These are phyloP conservation scores for Cryptosporidium parvum DNA, from an alignment of 169 alveolate genomes.

Conservation along the genomic window DNA sequence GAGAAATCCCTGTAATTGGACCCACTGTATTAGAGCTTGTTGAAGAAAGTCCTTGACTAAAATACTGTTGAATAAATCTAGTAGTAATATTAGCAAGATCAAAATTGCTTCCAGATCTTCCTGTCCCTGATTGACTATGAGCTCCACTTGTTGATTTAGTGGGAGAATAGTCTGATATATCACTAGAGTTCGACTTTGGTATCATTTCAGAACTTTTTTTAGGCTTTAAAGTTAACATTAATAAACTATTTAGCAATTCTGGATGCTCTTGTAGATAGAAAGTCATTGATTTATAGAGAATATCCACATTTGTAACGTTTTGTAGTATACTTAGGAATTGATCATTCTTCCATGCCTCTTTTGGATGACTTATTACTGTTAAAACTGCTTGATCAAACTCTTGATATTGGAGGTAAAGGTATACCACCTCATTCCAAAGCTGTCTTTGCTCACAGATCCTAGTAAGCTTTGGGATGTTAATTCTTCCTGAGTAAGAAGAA, in stretches of 20 bases:
- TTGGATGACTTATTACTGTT: conserved; percentile 97
- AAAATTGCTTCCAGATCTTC: conserved; percentile 83
- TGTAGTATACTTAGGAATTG: conserved; percentile 88
- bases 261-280: conserved; percentile 99
- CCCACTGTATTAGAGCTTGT: conserved; percentile 84
- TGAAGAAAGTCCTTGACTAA: conserved; percentile 70
- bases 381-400: conserved; percentile 96
- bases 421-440: conserved; percentile 95
- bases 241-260: conserved; percentile 93
- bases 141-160: conserved; percentile 94
- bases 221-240: conserved; percentile 79
- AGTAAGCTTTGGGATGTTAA: conserved; percentile 94
- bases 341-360: conserved; percentile 96
- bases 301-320: conserved; percentile 95
- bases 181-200: conserved; percentile 11
- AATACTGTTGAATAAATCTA: conserved; percentile 60
- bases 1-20: conserved; percentile 88
- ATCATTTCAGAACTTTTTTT: conserved; percentile 1
- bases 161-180: conserved; percentile 76
- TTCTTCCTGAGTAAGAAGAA: conserved; percentile 84
- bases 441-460: conserved; percentile 92
- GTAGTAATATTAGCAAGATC: conserved; percentile 55
- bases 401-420: conserved; percentile 95
- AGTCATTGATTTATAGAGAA: conserved; percentile 96
- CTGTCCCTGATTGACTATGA: conserved; percentile 83